A percentile compares a stretch with the other conserved stretches of the same genome.
Conservation (phyloP, 2,329 filamentous ascomycete species). For the Tolypocladium endophyticum region DNA sequence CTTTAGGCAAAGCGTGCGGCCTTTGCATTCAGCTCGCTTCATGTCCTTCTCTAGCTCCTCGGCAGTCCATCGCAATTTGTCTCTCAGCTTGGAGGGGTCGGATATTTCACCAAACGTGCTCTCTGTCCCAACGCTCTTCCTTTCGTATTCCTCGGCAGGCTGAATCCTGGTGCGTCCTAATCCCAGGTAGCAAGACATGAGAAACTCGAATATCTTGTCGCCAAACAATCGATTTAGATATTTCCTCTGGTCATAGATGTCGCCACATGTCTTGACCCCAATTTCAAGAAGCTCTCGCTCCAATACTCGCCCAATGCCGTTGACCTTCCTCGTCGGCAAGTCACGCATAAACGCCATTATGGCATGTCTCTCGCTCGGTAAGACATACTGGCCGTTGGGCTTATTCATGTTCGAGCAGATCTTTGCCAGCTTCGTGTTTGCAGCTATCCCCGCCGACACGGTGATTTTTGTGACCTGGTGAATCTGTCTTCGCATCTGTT, state of each 20-base stretch:
- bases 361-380: conserved; percentile 59
- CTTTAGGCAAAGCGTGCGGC: conserved; percentile 84
- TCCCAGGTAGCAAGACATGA: conserved; percentile 76
- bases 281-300: conserved; percentile 84
- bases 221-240: conserved; percentile 73
- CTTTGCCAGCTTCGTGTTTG: conserved; percentile 88
- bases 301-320: conserved; percentile 87
- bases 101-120: conserved; percentile 79
- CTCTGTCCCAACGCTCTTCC: conserved; percentile 91
- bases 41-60: conserved; percentile 83
- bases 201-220: conserved; percentile 80
- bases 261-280: conserved; percentile 78
- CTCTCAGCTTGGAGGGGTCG: conserved; percentile 55
- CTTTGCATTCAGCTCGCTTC: conserved; percentile 69
- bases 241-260: conserved; percentile 69
- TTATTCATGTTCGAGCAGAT: conserved; percentile 95
- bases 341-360: conserved; percentile 82
- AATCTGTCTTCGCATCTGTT: conserved; percentile 68
- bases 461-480: conserved; percentile 70
- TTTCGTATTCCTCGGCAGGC: conserved; percentile 78
- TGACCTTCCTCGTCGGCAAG: conserved; percentile 81
- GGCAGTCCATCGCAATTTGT: conserved; percentile 71
- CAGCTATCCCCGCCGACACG: conserved; percentile 86
- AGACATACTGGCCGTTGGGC: conserved; percentile 79
- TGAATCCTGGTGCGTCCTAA: conserved; percentile 77